These are phyloP conservation scores for Trypanosoma cruzi DNA, from an alignment of 208 protist species.

Conservation along the genomic window DNA sequence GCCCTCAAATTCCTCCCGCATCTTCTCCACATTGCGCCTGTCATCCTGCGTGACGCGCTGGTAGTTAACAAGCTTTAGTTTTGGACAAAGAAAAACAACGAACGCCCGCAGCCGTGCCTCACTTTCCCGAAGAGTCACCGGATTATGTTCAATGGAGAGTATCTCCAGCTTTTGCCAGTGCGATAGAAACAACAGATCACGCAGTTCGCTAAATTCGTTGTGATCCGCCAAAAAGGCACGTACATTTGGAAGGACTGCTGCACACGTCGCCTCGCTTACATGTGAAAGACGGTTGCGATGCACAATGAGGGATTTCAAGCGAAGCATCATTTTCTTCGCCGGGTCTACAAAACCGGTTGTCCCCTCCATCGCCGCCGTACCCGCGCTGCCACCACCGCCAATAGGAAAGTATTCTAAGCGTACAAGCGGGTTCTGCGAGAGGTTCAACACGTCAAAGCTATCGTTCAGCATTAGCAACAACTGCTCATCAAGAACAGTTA, in stretches of 20 bases:
- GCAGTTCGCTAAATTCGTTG: constrained; percentile 58
- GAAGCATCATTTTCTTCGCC: constrained; percentile 40
- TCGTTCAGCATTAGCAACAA: constrained; percentile 67
- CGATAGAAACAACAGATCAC: constrained; percentile 68
- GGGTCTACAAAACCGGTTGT: constrained; percentile 2
- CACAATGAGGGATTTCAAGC: constrained; percentile 71
- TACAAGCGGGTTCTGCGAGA: constrained; percentile 78
- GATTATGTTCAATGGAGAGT: constrained; percentile 72
- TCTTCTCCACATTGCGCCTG: constrained; percentile 26
- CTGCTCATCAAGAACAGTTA: constrained; percentile 80
- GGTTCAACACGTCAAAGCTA: constrained; percentile 87
- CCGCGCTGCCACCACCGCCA: background rate
- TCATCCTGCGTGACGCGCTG: constrained; percentile 73
- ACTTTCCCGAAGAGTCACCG: constrained; percentile 59
- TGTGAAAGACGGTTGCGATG: constrained; percentile 82
- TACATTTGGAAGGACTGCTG: constrained; percentile 66
- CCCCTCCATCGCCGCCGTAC: background rate
- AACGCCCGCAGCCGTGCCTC: constrained; percentile 68
- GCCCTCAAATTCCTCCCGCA: constrained; percentile 28
- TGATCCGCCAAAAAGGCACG: constrained; percentile 75
- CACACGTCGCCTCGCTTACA: constrained; percentile 77
- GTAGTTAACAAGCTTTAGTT: constrained; percentile 84
- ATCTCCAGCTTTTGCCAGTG: constrained; percentile 77
- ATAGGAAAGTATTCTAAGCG: constrained; percentile 79
- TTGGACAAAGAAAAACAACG: constrained; percentile 80